phyloP scores from a whole-genome alignment of 2,329 filamentous ascomycete species.

The Aspergillus hiratsukae region DNA sequence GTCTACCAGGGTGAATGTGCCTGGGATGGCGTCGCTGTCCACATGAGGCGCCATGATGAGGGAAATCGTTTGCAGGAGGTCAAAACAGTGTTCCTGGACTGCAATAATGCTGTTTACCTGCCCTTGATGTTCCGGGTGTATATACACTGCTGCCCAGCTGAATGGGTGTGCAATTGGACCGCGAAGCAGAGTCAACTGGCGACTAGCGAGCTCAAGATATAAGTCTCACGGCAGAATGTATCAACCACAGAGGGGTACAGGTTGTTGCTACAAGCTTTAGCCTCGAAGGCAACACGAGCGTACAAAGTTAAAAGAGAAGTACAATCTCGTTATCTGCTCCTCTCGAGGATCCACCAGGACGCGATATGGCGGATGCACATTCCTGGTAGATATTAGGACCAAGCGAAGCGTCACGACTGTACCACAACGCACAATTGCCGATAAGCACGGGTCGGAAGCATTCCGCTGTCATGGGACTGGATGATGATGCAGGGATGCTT shows the following conservation, averaged over 20 bases:
- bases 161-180: background rate
- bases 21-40: conserved; percentile 33
- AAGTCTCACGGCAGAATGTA: background rate
- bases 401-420: background rate
- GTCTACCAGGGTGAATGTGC: conserved; percentile 44
- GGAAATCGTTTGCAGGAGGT: background rate
- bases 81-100: background rate
- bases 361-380: background rate
- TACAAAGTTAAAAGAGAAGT: background rate
- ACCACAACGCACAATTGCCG: background rate
- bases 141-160: background rate
- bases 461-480: background rate
- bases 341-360: background rate
- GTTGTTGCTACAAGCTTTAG: background rate
- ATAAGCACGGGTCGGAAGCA: background rate
- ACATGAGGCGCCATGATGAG: conserved; percentile 22
- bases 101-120: background rate
- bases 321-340: background rate
- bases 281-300: background rate
- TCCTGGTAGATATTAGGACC: background rate
- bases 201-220: background rate
- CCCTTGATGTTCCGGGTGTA: background rate
- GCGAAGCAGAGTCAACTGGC: background rate
- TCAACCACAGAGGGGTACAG: background rate
- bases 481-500: background rate